Conservation (phyloP, 2,329 filamentous ascomycete genomes). For the Penicillium sp. region DNA sequence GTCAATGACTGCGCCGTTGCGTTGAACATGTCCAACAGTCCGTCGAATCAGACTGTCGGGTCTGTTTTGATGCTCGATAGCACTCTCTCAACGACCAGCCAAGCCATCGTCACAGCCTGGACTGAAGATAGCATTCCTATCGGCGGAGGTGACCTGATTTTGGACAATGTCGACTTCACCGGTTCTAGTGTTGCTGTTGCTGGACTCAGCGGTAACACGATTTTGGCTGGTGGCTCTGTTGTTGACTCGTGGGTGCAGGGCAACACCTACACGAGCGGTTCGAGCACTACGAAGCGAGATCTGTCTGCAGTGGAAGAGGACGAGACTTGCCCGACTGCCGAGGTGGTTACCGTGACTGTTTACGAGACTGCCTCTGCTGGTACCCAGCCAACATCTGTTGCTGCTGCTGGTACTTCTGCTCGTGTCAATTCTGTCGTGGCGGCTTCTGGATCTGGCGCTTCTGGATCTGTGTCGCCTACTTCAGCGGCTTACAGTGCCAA, state of each 20-base stretch:
- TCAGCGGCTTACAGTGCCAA: neutral
- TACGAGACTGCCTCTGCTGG: constrained; percentile 10
- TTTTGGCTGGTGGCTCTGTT: constrained; percentile 67
- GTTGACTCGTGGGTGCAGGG: constrained; percentile 77
- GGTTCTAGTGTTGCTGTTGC: constrained; percentile 66
- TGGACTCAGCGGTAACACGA: constrained; percentile 50
- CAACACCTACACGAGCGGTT: constrained; percentile 57
- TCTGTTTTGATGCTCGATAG: constrained; percentile 82
- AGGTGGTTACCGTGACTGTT: constrained; percentile 15
- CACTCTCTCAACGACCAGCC: constrained; percentile 68
- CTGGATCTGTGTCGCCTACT: neutral
- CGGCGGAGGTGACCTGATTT: constrained; percentile 75
- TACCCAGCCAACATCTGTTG: neutral
- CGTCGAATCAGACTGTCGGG: constrained; percentile 69
- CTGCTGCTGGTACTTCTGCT: neutral
- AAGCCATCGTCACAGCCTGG: constrained; percentile 76
- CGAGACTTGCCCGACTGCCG: constrained; percentile 11
- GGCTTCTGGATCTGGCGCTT: neutral
- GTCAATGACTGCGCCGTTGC: constrained; percentile 74
- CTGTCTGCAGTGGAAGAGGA: neutral
- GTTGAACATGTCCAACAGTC: constrained; percentile 70
- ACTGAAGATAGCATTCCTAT: constrained; percentile 55
- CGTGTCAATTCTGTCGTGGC: neutral
- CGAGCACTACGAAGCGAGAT: constrained; percentile 15
- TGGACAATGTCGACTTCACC: constrained; percentile 86